These are phyloP conservation scores for Anthracocystis walkeri DNA, from an alignment of 1,284 basidiomycete genomes.

Conservation along the genomic window DNA sequence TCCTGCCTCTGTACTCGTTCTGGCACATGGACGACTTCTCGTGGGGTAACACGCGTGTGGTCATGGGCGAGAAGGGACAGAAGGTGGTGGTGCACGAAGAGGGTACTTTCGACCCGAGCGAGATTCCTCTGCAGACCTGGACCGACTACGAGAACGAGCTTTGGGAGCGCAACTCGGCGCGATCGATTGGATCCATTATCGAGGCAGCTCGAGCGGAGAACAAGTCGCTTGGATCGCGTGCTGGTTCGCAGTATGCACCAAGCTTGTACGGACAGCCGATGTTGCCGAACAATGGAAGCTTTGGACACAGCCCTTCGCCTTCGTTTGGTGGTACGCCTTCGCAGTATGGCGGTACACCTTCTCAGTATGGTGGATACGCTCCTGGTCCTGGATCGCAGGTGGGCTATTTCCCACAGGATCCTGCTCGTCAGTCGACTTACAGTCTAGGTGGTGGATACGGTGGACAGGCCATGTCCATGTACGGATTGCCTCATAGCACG, in stretches of 20 bases:
- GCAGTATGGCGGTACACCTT: constrained; percentile 26
- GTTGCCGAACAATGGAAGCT: constrained; percentile 42
- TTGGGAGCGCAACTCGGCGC: constrained; percentile 61
- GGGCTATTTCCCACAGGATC: constrained; percentile 47
- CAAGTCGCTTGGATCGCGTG: constrained; percentile 53
- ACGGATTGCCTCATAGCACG: constrained; percentile 40
- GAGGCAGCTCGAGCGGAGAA: constrained; percentile 56
- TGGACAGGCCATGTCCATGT: constrained; percentile 60
- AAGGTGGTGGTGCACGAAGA: constrained; percentile 91
- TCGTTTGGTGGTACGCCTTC: constrained; percentile 54
- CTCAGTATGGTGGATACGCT: constrained; percentile 35
- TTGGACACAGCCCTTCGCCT: constrained; percentile 54
- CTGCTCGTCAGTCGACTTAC: constrained; percentile 54
- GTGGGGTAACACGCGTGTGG: constrained; percentile 89
- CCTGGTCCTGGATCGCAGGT: constrained; percentile 41
- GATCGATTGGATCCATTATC: constrained; percentile 58
- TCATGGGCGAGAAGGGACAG: constrained; percentile 90
- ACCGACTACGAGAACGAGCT: constrained; percentile 77
- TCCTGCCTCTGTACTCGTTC: constrained; percentile 95
- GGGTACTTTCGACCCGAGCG: constrained; percentile 90
- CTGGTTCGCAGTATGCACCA: constrained; percentile 57
- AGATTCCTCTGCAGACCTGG: constrained; percentile 98
- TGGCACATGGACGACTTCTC: constrained; percentile 99
- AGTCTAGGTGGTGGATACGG: constrained; percentile 52
- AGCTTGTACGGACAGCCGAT: constrained; percentile 54